Conservation (phyloP, 805 yeast species). For the Yarrowia phangngaensis region DNA sequence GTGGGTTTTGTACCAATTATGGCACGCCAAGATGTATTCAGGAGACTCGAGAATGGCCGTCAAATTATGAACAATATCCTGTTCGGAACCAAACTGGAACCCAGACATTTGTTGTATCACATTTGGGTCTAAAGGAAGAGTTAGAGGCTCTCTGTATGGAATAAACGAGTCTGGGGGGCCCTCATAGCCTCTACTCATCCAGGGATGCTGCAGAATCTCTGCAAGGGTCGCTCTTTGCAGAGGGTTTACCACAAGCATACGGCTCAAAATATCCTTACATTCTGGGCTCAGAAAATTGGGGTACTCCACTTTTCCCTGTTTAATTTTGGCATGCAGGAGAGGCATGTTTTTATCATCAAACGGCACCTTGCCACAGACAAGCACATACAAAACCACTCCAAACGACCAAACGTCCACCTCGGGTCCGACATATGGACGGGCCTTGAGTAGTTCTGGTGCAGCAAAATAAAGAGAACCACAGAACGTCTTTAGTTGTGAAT, state of each 20-base stretch:
- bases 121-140: constrained; percentile 59
- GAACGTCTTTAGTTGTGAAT: constrained; percentile 75
- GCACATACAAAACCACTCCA: constrained; percentile 91
- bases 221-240: constrained; percentile 68
- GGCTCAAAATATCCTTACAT: constrained; percentile 70
- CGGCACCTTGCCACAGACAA: constrained; percentile 97
- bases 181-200: constrained; percentile 91
- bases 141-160: constrained; percentile 74
- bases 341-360: constrained; percentile 94
- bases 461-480: constrained; percentile 98
- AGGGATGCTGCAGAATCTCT: constrained; percentile 83
- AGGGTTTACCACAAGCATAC: constrained; percentile 93
- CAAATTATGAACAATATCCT: constrained; percentile 54
- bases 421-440: constrained; percentile 90
- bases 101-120: constrained; percentile 72
- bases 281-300: constrained; percentile 77
- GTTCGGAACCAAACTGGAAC: constrained; percentile 72
- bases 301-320: constrained; percentile 86
- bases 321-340: constrained; percentile 88
- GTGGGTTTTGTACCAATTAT: constrained; percentile 52
- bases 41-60: constrained; percentile 56
- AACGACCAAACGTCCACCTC: constrained; percentile 98
- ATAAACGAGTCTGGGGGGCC: constrained; percentile 62
- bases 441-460: constrained; percentile 92
- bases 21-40: constrained; percentile 59